phyloP scores from a whole-genome alignment of 2,329 filamentous ascomycete species.

The Dryadomyces quercivorus region DNA sequence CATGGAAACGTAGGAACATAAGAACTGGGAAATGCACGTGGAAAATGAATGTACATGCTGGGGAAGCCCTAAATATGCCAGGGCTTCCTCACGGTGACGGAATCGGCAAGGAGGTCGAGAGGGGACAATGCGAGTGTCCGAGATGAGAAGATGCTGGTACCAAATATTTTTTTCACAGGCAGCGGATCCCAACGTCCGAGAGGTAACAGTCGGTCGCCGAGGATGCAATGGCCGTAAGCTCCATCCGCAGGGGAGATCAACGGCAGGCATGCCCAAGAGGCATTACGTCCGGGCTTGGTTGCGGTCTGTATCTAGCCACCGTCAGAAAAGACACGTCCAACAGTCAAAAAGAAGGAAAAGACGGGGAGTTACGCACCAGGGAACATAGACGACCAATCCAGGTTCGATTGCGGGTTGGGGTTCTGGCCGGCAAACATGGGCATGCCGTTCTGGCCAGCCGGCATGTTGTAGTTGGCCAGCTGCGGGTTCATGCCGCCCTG shows the following conservation, averaged over 20 bases:
- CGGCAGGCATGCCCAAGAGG: slow-evolving; percentile 34
- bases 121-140: slow-evolving; percentile 44
- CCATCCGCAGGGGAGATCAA: slow-evolving; percentile 27
- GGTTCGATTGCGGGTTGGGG: slow-evolving; percentile 47
- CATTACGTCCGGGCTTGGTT: slow-evolving; percentile 55
- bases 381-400: slow-evolving; percentile 73
- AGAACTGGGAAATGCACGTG: slow-evolving; percentile 63
- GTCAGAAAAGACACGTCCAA: slow-evolving; percentile 33
- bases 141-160: slow-evolving; percentile 36
- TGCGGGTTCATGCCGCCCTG: slow-evolving; percentile 41
- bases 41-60: slow-evolving; percentile 56
- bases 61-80: slow-evolving; percentile 53
- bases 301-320: slow-evolving; percentile 56
- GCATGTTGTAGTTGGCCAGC: slow-evolving; percentile 53
- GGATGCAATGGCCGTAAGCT: slow-evolving; percentile 13
- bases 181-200: slow-evolving; percentile 38
- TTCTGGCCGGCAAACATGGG: slow-evolving; percentile 49
- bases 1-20: slow-evolving; percentile 56
- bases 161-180: slow-evolving; percentile 31
- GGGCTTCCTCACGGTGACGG: slow-evolving; percentile 27
- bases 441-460: slow-evolving; percentile 50
- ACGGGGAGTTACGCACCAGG: slow-evolving; percentile 37
- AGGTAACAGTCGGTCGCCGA: slow-evolving; percentile 30
- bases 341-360: not conserved
- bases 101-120: slow-evolving; percentile 27